phyloP scores from a whole-genome alignment of 228 moss, liverwort and hornwort genomes.

The Sphagnum magellanicum region DNA sequence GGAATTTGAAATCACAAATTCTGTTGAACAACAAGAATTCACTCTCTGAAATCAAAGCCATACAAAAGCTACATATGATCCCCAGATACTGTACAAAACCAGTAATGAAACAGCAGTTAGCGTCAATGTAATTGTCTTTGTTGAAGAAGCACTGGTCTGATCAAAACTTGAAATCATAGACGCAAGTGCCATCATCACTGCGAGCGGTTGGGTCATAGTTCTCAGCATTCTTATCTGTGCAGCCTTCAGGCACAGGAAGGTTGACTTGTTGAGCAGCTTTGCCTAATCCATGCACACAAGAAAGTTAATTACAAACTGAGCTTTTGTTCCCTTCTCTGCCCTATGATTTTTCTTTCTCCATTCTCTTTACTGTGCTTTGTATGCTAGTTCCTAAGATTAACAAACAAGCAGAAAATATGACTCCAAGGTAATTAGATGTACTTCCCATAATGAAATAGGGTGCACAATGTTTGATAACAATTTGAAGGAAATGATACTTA shows the following conservation, averaged over 20 bases:
- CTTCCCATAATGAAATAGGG: neutral
- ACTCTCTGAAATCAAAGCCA: too few species aligned
- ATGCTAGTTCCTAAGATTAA: neutral
- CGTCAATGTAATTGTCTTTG: too few species aligned
- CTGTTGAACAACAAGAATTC: slow-evolving; percentile 1
- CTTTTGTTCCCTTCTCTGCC: neutral
- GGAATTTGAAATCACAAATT: slow-evolving; percentile 24
- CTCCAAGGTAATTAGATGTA: neutral
- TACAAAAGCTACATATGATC: too few species aligned
- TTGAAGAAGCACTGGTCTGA: neutral
- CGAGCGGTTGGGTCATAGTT: slow-evolving; percentile 68
- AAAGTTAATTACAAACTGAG: slow-evolving; percentile 13
- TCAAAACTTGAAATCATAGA: slow-evolving; percentile 56
- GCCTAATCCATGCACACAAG: slow-evolving; percentile 32
- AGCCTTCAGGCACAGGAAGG: slow-evolving; percentile 39
- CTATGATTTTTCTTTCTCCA: neutral
- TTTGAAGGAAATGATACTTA: slow-evolving; percentile 4
- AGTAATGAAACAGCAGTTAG: too few species aligned
- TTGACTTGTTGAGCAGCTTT: slow-evolving; percentile 37
- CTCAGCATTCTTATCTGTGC: slow-evolving; percentile 43
- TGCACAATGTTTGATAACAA: neutral
- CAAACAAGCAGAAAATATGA: neutral
- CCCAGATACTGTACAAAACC: too few species aligned
- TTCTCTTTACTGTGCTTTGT: neutral
- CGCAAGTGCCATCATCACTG: slow-evolving; percentile 67